Conservation (phyloP, 148 eudicot species). For the Heliamphora exappendiculata region DNA sequence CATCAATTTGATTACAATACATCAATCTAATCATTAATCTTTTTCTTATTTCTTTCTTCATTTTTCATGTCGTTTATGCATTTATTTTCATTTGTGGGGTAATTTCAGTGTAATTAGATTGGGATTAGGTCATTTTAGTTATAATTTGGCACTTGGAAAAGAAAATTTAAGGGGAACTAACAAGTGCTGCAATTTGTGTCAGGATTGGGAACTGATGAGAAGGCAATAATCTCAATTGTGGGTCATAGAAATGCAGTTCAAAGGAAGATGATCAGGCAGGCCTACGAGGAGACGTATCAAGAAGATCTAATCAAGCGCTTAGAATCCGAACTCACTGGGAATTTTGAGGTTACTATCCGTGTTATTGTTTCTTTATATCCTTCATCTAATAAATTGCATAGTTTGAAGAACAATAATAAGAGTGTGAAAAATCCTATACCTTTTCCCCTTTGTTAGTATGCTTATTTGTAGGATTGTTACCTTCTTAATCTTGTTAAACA, state of each 20-base stretch:
- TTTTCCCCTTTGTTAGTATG: too few relatives aligned
- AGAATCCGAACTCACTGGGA: constrained; percentile 55
- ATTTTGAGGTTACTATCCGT: constrained; percentile 44
- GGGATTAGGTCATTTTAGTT: not conserved
- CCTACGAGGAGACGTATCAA: constrained; percentile 44
- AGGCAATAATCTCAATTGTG: constrained; percentile 45
- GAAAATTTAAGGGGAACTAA: not conserved
- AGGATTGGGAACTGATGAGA: constrained; percentile 82
- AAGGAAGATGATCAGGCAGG: constrained; percentile 49
- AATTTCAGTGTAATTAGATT: not conserved
- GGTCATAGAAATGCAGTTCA: constrained; percentile 59
- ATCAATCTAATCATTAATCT: too few relatives aligned
- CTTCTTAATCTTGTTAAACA: too few relatives aligned
- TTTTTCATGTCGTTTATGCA: not conserved
- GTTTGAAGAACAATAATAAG: too few relatives aligned
- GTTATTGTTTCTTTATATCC: not conserved
- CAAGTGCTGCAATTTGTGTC: not conserved
- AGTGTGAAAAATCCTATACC: too few relatives aligned
- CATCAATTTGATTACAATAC: too few relatives aligned
- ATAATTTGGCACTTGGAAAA: not conserved
- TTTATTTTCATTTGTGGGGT: not conserved
- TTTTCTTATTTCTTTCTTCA: not conserved
- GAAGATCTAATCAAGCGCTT: constrained; percentile 53
- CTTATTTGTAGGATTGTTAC: too few relatives aligned
- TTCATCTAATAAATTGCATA: not conserved